Evolutionary conservation across 163 green algal genomes (phyloP), one percentile per base, ranked within the genome.

Genomic region (Botryococcus braunii): DNA sequence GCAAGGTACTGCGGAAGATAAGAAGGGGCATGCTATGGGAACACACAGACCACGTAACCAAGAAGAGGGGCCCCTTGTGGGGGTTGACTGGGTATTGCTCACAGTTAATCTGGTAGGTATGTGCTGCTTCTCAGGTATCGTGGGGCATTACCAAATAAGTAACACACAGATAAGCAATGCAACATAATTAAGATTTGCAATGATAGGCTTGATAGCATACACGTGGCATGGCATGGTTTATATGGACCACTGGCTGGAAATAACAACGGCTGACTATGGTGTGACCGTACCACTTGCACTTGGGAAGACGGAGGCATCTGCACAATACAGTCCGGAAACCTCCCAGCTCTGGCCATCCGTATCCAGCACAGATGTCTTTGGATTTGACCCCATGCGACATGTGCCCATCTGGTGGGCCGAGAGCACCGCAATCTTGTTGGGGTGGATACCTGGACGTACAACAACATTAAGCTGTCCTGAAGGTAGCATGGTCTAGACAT

Each of bases 321-420:
- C 60, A 32, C 87, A 49, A 50, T 81, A 92, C 65, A 93, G 76
- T 4, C 79, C 78, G 0, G 43, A 56, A 29, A 82, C 81, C 27
- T 91, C 79, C 84, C 84, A 93, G 71, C 73, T 81, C 72, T 92
- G 64, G 4, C 87, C 83, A 4, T 69, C 5, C 0, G 65, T 5
- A 47, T 93, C 83, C 25, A 79, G 63, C 5, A 81, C 86, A 35
- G 81, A 90, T 5, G 34, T 68, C 23, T 55, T 25, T 0, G 71
- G 65, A 41, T 67, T 58, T 31, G 23, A 36, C 35, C 86, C 87
- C 78, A 93, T 85, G 38, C 79, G 72, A 55, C 65, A 79, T 21
- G 75, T 85, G 52, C 85, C 87, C 77, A 89, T 92, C 75, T 93
- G 86, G 67, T 91, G 82, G 23, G 80, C 82, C 8, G 43, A 78